Base-by-base conservation (phyloP, 352 stramenopile genomes). In the Pythium sp. region DNA sequence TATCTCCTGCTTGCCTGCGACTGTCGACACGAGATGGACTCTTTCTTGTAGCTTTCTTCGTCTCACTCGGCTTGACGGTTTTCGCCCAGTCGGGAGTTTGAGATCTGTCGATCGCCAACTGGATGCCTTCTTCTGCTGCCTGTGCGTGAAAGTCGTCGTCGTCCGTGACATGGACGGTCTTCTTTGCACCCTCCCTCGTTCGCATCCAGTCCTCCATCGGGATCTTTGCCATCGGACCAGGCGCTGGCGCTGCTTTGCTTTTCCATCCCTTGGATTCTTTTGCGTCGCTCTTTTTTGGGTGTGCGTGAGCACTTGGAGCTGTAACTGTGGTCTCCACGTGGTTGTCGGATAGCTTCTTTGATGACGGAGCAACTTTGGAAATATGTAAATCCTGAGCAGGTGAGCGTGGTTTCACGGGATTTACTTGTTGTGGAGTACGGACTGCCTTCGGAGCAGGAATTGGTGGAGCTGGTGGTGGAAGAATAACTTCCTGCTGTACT, bases 161-260 rank as follows among this genome's bases (percentile, higher is more conserved):
- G 26, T 75, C 67, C n/a, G 55, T 41, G 2, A 83, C 69, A 36
- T 72, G 24, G n/a, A 82, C 67, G 4, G 80, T 80, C 46, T 76
- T 77, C 64, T 81, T 90, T 24, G 81, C 81, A 5, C 77, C 80
- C 12, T 77, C 66, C n/a, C 80, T 80, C 9, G 83, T 93, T 41
- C 74, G 59, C 83, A 93, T 93, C 85, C 85, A 93, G 1, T 90
- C 77, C 49, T 91, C 85, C 69, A 91, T 88, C 4, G 79, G 77
- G 0, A 86, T 76, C 46, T 77, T 77, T 24, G 75, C 75, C 72
- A 86, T 80, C 9, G 83, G 81, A 2, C 83, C 85, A 34, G 81
- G 79, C 3, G 74, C 75, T 11, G 78, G 71, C 5, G 79, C 61
- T 12, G 54, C 72, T 65, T 80, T 89, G 2, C 77, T 78, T 60